Percentiles rank a stretch among this genome's conserved stretches.
phyloP scores from a whole-genome alignment of 345 rosid species.

The Pistacia atlantica region DNA sequence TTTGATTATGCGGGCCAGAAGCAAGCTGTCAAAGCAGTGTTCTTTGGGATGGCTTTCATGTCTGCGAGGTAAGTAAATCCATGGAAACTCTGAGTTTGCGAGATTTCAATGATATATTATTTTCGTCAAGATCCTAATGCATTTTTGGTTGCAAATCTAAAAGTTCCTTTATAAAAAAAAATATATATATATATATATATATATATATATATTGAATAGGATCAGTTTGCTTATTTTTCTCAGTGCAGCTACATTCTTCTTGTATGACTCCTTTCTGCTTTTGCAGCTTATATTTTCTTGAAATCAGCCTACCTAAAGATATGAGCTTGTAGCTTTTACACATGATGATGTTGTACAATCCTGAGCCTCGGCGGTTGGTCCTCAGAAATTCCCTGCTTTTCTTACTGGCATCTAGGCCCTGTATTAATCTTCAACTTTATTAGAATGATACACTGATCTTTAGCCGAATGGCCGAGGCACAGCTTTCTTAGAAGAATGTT shows the following conservation, averaged over 20 bases:
- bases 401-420: not conserved
- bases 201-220: no score
- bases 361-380: not conserved
- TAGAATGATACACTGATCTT: not conserved
- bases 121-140: no score
- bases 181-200: no score
- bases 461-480: not conserved
- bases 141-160: not conserved
- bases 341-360: constrained; percentile 12
- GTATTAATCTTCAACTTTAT: not conserved
- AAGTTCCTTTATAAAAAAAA: not conserved
- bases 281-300: constrained; percentile 81
- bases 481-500: constrained; percentile 1
- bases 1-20: constrained; percentile 99
- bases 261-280: constrained; percentile 3
- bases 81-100: not conserved
- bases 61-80: constrained; percentile 79
- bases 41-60: constrained; percentile 99
- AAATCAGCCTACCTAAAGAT: constrained; percentile 75
- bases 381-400: not conserved
- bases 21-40: constrained; percentile 96
- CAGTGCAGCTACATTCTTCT: not conserved
- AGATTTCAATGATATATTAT: no score
- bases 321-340: constrained; percentile 52
- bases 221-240: not conserved